Percentiles rank a stretch among this genome's conserved stretches.
phyloP scores from a whole-genome alignment of 495 filamentous ascomycete genomes.

The Haplographium delicatum region DNA sequence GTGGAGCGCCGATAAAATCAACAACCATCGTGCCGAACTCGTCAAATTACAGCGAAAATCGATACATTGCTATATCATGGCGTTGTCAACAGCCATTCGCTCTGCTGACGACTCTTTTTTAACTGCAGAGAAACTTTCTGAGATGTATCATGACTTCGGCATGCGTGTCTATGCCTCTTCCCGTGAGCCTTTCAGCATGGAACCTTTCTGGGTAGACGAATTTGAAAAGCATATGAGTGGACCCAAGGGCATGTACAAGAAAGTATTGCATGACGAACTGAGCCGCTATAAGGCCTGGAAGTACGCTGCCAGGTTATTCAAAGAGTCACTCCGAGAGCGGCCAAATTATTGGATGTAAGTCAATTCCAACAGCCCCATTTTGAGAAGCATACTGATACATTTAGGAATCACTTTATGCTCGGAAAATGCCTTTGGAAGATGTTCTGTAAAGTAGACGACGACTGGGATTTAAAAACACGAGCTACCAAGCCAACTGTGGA shows the following conservation, averaged over 20 bases:
- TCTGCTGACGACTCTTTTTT: slow-evolving; percentile 56
- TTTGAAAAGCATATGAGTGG: slow-evolving; percentile 74
- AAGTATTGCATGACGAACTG: slow-evolving; percentile 67
- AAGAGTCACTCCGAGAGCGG: slow-evolving; percentile 63
- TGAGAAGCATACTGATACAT: slow-evolving; percentile 15
- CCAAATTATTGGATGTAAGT: slow-evolving; percentile 82
- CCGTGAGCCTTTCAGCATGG: slow-evolving; percentile 89
- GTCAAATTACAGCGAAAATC: slow-evolving; percentile 70
- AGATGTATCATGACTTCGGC: slow-evolving; percentile 86
- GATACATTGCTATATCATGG: slow-evolving; percentile 93
- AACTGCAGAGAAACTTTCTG: slow-evolving; percentile 61
- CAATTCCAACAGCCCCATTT: slow-evolving; percentile 6
- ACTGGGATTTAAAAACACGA: slow-evolving; percentile 41
- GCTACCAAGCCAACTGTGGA: slow-evolving; percentile 43
- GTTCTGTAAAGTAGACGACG: slow-evolving; percentile 55
- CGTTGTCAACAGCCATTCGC: slow-evolving; percentile 66
- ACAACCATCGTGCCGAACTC: slow-evolving; percentile 72
- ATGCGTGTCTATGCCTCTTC: slow-evolving; percentile 85
- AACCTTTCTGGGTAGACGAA: slow-evolving; percentile 68
- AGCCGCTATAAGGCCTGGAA: slow-evolving; percentile 75
- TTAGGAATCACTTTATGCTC: slow-evolving; percentile 77
- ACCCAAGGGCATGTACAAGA: slow-evolving; percentile 66
- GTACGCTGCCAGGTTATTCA: slow-evolving; percentile 76
- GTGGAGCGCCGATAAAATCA: slow-evolving; percentile 95
- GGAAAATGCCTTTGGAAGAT: slow-evolving; percentile 97